phyloP scores from a whole-genome alignment of 73 alveolate species.

The Diophrys sp. region DNA sequence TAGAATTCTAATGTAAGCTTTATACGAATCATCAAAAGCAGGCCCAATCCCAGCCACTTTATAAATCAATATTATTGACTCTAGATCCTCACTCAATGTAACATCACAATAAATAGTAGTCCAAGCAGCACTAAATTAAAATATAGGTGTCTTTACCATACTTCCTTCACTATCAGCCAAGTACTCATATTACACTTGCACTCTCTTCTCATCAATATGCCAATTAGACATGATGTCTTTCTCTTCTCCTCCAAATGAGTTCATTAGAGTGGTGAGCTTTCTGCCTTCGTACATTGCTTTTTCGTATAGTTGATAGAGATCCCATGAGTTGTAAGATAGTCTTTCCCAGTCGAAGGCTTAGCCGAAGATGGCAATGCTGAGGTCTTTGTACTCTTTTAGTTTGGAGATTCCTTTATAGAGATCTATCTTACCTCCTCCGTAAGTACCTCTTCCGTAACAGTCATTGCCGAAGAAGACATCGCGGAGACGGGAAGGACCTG shows the following conservation, averaged over 20 bases:
- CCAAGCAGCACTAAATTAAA: conserved; percentile 7
- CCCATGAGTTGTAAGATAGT: conserved; percentile 12
- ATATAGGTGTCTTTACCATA: conserved; percentile 22
- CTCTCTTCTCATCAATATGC: conserved; percentile 31
- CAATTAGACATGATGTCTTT: conserved; percentile 23
- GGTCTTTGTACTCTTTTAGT: conserved; percentile 31
- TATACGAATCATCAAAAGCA: conserved; percentile 36
- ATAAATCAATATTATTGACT: conserved; percentile 24
- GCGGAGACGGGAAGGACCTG: neutral
- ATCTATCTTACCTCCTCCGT: conserved; percentile 72
- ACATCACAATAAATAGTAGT: conserved; percentile 2
- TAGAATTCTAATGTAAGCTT: conserved; percentile 5
- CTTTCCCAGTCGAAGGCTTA: conserved; percentile 62
- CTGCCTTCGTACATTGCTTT: conserved; percentile 6
- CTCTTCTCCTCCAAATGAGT: neutral
- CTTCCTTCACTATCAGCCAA: conserved; percentile 4
- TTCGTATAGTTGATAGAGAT: conserved; percentile 33
- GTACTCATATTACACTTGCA: conserved; percentile 28
- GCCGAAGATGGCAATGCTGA: conserved; percentile 68
- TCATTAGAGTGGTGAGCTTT: neutral
- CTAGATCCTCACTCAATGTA: no score
- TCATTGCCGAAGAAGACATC: conserved; percentile 73
- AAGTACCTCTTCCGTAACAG: conserved; percentile 75
- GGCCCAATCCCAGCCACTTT: conserved; percentile 66
- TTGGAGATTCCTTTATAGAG: conserved; percentile 57